Evolutionary conservation across 306 rosid genomes (phyloP), one percentile per base, ranked within the genome.

Genomic region (Phaseolus lunatus): DNA sequence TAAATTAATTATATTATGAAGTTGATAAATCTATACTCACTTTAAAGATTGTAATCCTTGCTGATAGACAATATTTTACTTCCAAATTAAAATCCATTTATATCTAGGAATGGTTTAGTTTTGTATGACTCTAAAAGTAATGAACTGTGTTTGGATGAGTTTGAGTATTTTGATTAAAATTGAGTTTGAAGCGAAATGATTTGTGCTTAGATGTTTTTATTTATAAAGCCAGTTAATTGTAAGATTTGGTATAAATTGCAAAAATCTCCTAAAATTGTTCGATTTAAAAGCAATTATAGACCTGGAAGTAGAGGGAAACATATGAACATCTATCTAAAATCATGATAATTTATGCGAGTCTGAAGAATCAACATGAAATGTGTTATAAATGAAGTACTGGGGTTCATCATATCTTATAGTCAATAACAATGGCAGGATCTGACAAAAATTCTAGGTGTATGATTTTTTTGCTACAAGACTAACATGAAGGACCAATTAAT

Each of bases 21-120:
- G n/a, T n/a, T n/a, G n/a, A n/a, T n/a, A 18, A 4, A 29, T 29
- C 33, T 29, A 2, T 29, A 29, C 4, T 29, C 33, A 29, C 2
- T 9, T 20, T 18, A 54, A 52, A 22, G 13, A 73, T 43, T 44
- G 59, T 59, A 74, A 18, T 45, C 22, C 20, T 59, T 75, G 22
- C 23, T 2, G 26, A 16, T n/a, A 73, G 47, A n/a, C 20, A 58
- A 26, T 3, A 44, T 59, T 57, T 59, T 11, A 18, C 13, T 5
- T 43, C 49, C 49, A 45, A 45, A 44, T 74, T 35, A 8, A 49
- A 73, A 41, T 23, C 29, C 57, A 41, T 41, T 39, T 1, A 9
- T 47, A 29, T n/a, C 35, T 33, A 33, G 35, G 5, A 18, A 12
- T 22, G 15, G 53, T 11, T 35, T 37, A 10, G 65, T n/a, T 5